These are phyloP conservation scores for Moelleriella libera DNA, from an alignment of 2,329 filamentous ascomycete genomes.

Conservation along the genomic window DNA sequence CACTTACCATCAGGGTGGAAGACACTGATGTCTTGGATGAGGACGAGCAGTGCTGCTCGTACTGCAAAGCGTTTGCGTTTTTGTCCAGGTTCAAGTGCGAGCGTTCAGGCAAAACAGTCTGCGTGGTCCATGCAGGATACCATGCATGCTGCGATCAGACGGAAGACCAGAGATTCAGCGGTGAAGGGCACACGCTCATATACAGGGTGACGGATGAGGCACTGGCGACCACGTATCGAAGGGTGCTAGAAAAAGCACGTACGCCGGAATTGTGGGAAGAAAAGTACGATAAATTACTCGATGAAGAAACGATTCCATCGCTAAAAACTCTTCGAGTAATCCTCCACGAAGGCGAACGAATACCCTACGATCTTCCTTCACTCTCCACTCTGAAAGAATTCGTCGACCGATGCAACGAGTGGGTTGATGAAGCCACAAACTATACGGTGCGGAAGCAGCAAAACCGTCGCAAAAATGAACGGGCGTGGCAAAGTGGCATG, in stretches of 20 bases:
- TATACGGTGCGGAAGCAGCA: conserved; percentile 97
- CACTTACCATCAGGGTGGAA: conserved; percentile 48
- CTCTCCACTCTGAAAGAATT: conserved; percentile 73
- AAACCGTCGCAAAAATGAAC: conserved; percentile 89
- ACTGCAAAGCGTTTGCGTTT: conserved; percentile 88
- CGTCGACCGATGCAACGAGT: conserved; percentile 92
- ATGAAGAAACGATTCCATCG: conserved; percentile 71
- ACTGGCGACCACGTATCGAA: conserved; percentile 53
- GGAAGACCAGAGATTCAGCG: conserved; percentile 52
- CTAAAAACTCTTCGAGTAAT: conserved; percentile 75
- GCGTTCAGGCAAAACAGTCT: conserved; percentile 68
- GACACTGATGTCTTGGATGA: conserved; percentile 75
- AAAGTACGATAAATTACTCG: conserved; percentile 73
- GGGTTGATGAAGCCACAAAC: conserved; percentile 92
- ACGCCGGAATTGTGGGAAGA: conserved; percentile 82
- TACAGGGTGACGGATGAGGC: conserved; percentile 65
- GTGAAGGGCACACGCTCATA: conserved; percentile 57
- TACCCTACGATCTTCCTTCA: conserved; percentile 77
- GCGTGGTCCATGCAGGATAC: conserved; percentile 65
- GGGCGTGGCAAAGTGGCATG: conserved; percentile 61
- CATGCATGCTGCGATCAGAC: conserved; percentile 66
- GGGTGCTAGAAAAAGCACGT: conserved; percentile 72
- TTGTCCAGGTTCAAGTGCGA: conserved; percentile 81
- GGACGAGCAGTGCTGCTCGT: conserved; percentile 82
- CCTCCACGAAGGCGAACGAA: conserved; percentile 87